Evolutionary conservation across 805 yeast genomes (phyloP), one percentile per base, ranked within the genome.

Genomic region (Pichia heedii): DNA sequence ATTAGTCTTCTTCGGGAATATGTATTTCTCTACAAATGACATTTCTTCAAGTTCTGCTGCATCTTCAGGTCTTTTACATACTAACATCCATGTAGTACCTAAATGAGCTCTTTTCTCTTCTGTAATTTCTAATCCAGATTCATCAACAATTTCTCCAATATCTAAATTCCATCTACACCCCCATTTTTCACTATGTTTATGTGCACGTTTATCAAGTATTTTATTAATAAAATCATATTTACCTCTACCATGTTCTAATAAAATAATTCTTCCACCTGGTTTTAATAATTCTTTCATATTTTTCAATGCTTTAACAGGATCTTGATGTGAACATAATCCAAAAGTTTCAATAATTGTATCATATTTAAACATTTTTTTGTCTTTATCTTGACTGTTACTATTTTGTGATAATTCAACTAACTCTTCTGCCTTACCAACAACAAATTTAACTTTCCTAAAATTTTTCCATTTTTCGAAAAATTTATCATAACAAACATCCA

Each of bases 91-190:
- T 5, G 96, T 87, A 1, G 97, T 84, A 19, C 97, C 97, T 48
- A 93, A 72, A 65, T 93, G 97, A 19, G 79, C 79, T 50, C 95
- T 70, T 49, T 76, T 77, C 55, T 85, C 90, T 52, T 77, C 79
- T 2, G 88, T 85, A 36, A 93, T 74, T 51, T 84, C 89, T 44
- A 93, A 68, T 0, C 95, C 95, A 7, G 95, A 80, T 46, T 78
- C 79, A 57, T 84, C 89, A 22, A 93, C 72, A 34, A 93, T 70
- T 53, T 83, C 94, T 21, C 89, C 95, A 51, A 93, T 85, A 58
- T 93, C 97, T 50, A 93, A 67, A 58, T 93, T 93, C 97, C 97
- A 93, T 57, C 97, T 71, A 63, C 98, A 93, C 1, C 96, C 98
- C 97, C 97, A 93, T 3, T 81, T 78, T 46, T 82, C 76, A 66